Evolutionary conservation across 768 basidiomycete species (phyloP).

Genomic region (Harrya chromipes): DNA sequence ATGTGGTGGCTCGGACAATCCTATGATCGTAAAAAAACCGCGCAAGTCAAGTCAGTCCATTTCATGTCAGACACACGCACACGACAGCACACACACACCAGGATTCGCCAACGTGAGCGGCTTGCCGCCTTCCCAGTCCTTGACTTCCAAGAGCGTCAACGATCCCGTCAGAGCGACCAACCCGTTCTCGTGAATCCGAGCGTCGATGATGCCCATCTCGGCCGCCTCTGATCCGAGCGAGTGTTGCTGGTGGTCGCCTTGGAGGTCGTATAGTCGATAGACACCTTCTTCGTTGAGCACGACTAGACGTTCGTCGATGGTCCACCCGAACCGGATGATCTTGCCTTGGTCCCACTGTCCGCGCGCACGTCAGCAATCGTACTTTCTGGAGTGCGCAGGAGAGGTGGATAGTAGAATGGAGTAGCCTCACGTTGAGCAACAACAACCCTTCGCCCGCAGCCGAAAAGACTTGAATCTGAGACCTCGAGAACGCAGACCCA

Average conservation of each 20-base stretch:
- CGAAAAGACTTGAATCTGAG: slow-evolving; percentile 87
- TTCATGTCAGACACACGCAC: slow-evolving; percentile 3
- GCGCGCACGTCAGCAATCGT: slow-evolving; percentile 12
- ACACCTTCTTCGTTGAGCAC: slow-evolving; percentile 90
- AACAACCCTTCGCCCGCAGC: slow-evolving; percentile 74
- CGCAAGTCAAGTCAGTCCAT: neutral
- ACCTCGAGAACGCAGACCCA: slow-evolving; percentile 57
- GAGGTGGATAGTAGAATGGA: slow-evolving; percentile 24
- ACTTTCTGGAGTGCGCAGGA: neutral
- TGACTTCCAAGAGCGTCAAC: slow-evolving; percentile 77
- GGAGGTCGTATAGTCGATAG: slow-evolving; percentile 86
- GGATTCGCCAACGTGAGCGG: slow-evolving; percentile 71
- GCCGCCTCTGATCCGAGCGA: slow-evolving; percentile 80
- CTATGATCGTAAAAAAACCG: slow-evolving; percentile 33
- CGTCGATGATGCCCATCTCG: slow-evolving; percentile 82
- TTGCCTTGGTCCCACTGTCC: slow-evolving; percentile 87
- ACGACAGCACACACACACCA: slow-evolving; percentile 52
- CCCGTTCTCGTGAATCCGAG: slow-evolving; percentile 82
- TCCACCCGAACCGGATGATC: slow-evolving; percentile 83
- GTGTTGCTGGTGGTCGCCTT: slow-evolving; percentile 81
- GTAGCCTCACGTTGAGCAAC: slow-evolving; percentile 60
- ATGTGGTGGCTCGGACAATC: slow-evolving; percentile 71
- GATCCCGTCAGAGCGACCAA: slow-evolving; percentile 81
- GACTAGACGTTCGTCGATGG: slow-evolving; percentile 73
- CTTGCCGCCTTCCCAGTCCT: slow-evolving; percentile 81